phyloP scores from a whole-genome alignment of 108 stramenopile species.

The Aurantiochytrium sp. region DNA sequence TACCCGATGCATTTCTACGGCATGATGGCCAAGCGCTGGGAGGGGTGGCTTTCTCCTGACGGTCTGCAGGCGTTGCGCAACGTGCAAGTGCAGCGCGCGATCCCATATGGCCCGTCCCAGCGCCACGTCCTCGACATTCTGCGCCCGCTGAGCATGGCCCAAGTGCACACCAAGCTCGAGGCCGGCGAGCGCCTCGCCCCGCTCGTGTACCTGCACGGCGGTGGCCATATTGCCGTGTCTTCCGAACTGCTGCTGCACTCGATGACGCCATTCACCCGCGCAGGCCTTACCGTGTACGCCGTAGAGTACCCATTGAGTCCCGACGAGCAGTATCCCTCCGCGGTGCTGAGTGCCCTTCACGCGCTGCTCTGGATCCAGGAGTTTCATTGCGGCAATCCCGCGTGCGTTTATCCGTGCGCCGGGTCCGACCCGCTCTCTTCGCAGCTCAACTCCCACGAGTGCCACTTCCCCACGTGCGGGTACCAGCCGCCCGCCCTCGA shows the following conservation, averaged over 20 bases:
- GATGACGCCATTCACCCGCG: neutral
- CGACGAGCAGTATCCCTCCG: neutral
- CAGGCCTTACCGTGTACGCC: neutral
- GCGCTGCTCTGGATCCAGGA: neutral
- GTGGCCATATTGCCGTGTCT: neutral
- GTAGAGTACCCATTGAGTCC: slow-evolving; percentile 23
- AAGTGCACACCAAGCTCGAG: neutral
- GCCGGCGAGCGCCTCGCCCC: neutral
- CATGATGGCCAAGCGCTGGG: neutral
- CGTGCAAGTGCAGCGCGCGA: neutral
- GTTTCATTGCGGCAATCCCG: neutral
- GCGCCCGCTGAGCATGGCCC: neutral
- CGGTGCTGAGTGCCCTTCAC: neutral
- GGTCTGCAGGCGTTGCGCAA: neutral
- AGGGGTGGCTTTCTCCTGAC: slow-evolving; percentile 1
- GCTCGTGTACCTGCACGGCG: neutral
- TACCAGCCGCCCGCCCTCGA: neutral
- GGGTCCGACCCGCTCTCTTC: neutral
- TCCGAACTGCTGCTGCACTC: slow-evolving; percentile 1
- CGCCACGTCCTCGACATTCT: neutral
- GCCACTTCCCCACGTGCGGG: neutral
- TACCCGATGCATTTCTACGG: slow-evolving; percentile 27
- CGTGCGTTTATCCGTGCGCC: neutral
- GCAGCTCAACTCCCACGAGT: neutral
- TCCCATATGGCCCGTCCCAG: neutral